These are phyloP conservation scores for Debaryomyces udenii DNA, from an alignment of 1,139 yeast species.

Conservation along the genomic window DNA sequence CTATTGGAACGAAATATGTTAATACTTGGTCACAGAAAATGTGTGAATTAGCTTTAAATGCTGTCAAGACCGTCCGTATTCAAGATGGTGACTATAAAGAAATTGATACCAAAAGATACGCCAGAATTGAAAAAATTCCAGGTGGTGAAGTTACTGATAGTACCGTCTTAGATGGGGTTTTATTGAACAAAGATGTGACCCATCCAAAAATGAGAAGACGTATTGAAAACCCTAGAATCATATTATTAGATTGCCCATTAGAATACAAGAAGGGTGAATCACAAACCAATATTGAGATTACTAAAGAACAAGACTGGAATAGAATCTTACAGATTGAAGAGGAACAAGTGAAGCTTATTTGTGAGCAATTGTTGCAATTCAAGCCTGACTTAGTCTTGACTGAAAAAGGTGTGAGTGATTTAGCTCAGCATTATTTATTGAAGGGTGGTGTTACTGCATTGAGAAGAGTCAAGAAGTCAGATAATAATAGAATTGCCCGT, in stretches of 20 bases:
- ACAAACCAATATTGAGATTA: constrained; percentile 95
- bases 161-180: constrained; percentile 84
- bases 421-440: constrained; percentile 94
- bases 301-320: constrained; percentile 96
- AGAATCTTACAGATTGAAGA: constrained; percentile 95
- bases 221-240: constrained; percentile 85
- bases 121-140: constrained; percentile 91
- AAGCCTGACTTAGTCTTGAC: constrained; percentile 95
- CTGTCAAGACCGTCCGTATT: constrained; percentile 81
- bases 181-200: constrained; percentile 94
- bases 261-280: constrained; percentile 99
- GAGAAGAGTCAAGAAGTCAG: constrained; percentile 94
- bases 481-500: constrained; percentile 94
- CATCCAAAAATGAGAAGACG: constrained; percentile 96
- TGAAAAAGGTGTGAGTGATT: constrained; percentile 97
- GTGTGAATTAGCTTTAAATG: constrained; percentile 86
- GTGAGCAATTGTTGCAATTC: constrained; percentile 81
- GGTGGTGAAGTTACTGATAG: constrained; percentile 96
- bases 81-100: constrained; percentile 75
- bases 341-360: constrained; percentile 88
- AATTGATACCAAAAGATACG: constrained; percentile 91
- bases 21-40: constrained; percentile 89
- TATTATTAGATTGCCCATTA: constrained; percentile 91
- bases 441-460: constrained; percentile 93
- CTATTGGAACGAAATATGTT: constrained; percentile 95